phyloP scores from a whole-genome alignment of 306 rosid genomes.

The Alnus glutinosa region DNA sequence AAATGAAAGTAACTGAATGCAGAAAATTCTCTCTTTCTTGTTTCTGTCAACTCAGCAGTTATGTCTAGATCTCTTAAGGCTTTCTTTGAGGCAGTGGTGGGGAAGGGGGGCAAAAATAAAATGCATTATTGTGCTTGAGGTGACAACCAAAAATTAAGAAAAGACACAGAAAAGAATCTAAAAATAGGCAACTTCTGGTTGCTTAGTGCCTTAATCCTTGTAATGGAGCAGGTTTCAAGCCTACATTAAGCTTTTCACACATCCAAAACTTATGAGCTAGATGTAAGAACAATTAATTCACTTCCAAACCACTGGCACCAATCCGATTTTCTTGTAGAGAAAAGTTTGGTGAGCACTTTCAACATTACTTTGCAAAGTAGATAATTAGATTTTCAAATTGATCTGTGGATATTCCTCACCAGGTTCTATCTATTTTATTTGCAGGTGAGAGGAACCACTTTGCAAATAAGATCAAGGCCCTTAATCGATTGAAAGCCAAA shows the following conservation, averaged over 20 bases:
- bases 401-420: background rate
- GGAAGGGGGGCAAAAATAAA: background rate
- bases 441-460: conserved; percentile 79
- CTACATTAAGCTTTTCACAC: background rate
- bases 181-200: background rate
- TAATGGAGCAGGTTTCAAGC: background rate
- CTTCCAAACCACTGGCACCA: background rate
- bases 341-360: background rate
- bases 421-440: conserved; percentile 1
- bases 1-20: background rate
- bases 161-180: background rate
- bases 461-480: conserved; percentile 76
- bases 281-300: no score
- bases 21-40: background rate
- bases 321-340: background rate
- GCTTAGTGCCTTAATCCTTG: background rate
- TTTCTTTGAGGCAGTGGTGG: background rate
- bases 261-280: background rate
- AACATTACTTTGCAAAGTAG: background rate
- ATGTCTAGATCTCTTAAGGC: background rate
- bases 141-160: background rate
- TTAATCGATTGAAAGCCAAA: conserved; percentile 73
- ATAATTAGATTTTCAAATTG: background rate
- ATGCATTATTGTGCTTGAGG: background rate
- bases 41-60: background rate